phyloP scores from a whole-genome alignment of 2,329 filamentous ascomycete genomes.

The Ceratocystis albifundus region DNA sequence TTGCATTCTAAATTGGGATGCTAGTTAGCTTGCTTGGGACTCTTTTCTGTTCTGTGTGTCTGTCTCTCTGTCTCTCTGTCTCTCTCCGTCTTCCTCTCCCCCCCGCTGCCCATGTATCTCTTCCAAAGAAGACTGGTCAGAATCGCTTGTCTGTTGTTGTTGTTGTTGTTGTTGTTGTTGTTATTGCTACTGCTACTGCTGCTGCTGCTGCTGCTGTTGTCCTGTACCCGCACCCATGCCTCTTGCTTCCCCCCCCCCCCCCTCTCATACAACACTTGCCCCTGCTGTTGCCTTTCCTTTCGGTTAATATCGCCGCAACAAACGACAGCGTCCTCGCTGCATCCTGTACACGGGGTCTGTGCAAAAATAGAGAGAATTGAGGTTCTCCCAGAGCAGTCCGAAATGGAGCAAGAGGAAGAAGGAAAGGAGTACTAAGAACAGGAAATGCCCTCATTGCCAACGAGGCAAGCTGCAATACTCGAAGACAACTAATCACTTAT shows the following conservation, averaged over 20 bases:
- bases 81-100: too few relatives aligned
- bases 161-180: neutral
- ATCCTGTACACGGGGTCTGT: constrained; percentile 1
- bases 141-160: neutral
- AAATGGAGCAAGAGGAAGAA: neutral
- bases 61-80: too few relatives aligned
- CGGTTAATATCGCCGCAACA: constrained; percentile 8
- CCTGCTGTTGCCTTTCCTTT: constrained; percentile 3
- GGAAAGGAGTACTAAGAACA: neutral
- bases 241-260: neutral
- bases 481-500: neutral
- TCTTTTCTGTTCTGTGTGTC: neutral
- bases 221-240: neutral
- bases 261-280: neutral
- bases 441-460: neutral
- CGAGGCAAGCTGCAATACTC: neutral
- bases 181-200: too few relatives aligned
- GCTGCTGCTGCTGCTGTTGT: neutral
- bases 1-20: neutral
- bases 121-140: neutral
- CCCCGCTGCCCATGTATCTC: too few relatives aligned
- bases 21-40: neutral
- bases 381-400: neutral
- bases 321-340: constrained; percentile 8
- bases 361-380: neutral